phyloP scores from a whole-genome alignment of 345 rosid genomes.

The Angophora floribunda region DNA sequence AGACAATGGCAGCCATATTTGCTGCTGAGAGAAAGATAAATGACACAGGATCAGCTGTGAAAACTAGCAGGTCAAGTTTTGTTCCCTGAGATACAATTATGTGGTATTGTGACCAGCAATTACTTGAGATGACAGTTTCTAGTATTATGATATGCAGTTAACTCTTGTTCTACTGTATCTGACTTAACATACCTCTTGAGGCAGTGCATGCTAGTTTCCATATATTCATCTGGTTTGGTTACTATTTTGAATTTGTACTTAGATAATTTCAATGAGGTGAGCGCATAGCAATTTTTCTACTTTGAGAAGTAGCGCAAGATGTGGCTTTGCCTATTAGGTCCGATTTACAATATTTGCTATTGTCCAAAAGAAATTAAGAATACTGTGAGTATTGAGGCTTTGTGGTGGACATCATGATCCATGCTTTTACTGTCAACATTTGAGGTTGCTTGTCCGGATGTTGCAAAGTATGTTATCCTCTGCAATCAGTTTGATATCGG shows the following conservation, averaged over 20 bases:
- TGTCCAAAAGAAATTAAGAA: background rate
- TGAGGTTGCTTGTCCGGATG: background rate
- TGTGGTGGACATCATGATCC: background rate
- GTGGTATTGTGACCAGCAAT: background rate
- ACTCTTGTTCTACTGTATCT: background rate
- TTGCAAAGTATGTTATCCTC: background rate
- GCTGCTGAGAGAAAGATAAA: constrained; percentile 94
- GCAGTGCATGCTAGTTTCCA: background rate
- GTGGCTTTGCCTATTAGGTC: background rate
- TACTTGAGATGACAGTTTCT: background rate
- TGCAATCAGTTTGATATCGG: background rate
- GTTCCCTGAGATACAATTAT: background rate
- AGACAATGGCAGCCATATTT: constrained; percentile 95
- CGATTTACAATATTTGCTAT: background rate
- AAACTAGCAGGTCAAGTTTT: constrained; percentile 73
- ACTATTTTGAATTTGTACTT: background rate
- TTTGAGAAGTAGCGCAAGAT: background rate
- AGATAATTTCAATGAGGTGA: background rate
- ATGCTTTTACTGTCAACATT: background rate
- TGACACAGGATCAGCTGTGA: constrained; percentile 91
- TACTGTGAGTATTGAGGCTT: background rate
- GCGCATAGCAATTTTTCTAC: background rate
- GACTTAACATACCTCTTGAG: background rate
- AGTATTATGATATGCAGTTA: background rate
- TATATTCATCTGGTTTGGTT: background rate